Percentiles rank a stretch among this genome's conserved stretches.
phyloP scores from a whole-genome alignment of 495 filamentous ascomycete species.

The Rusavskia elegans region DNA sequence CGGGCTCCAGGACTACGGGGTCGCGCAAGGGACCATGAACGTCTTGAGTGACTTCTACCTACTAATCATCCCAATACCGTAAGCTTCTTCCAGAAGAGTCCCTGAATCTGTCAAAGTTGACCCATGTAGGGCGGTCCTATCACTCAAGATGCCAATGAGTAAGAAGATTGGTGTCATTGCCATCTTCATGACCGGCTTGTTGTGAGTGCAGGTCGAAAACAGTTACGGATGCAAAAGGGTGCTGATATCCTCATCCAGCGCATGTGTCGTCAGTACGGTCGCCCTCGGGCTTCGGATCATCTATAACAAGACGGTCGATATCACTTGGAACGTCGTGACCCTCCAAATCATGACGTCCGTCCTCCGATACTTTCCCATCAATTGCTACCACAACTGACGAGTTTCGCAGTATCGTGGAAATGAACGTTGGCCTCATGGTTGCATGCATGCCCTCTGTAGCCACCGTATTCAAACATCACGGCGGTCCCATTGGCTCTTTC shows the following conservation, averaged over 20 bases:
- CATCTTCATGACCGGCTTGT: conserved; percentile 21
- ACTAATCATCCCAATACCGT: conserved; percentile 17
- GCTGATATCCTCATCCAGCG: neutral
- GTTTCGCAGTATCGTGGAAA: neutral
- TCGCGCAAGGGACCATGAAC: conserved; percentile 19
- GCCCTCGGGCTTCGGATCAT: neutral
- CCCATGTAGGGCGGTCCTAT: conserved; percentile 10
- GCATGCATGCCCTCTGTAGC: neutral
- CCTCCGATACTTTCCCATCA: neutral
- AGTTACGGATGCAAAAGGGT: no score
- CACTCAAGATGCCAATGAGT: conserved; percentile 16
- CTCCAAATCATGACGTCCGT: neutral
- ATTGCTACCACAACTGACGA: neutral
- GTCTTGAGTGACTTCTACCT: conserved; percentile 18
- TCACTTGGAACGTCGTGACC: neutral
- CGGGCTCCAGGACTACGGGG: neutral
- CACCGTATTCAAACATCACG: neutral
- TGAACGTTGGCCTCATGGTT: neutral
- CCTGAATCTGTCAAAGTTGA: no score
- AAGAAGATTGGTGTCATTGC: conserved; percentile 20
- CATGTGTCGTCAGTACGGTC: neutral
- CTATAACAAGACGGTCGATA: neutral
- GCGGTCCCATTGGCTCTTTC: neutral
- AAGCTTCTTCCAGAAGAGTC: no score
- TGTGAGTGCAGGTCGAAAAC: conserved; percentile 8